Conservation (phyloP, 176 grass and related monocot genomes). For the Ensete glaucum region DNA sequence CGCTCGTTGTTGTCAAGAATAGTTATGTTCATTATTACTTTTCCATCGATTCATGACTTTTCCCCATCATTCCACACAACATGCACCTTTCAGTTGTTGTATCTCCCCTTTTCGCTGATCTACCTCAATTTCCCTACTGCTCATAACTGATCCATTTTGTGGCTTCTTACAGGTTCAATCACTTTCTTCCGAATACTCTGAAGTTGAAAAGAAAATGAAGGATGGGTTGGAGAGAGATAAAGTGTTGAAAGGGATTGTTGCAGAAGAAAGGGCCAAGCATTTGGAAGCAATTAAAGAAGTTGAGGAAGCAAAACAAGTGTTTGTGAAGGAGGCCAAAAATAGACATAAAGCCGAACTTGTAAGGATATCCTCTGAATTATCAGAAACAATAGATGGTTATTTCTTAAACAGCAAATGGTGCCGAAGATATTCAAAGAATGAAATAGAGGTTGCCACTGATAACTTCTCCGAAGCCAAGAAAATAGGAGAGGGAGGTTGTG, state of each 20-base stretch:
- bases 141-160: neutral
- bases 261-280: slow-evolving; percentile 38
- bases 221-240: slow-evolving; percentile 40
- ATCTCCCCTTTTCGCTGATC: neutral
- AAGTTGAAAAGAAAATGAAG: slow-evolving; percentile 43
- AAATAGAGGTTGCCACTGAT: slow-evolving; percentile 86
- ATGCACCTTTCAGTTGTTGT: neutral
- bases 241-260: slow-evolving; percentile 27
- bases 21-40: neutral
- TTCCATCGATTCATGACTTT: neutral
- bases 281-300: slow-evolving; percentile 38
- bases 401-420: slow-evolving; percentile 51
- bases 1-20: neutral
- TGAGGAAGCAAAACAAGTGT: slow-evolving; percentile 36
- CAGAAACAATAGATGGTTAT: slow-evolving; percentile 42
- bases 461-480: slow-evolving; percentile 83
- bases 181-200: slow-evolving; percentile 44
- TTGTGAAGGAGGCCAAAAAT: slow-evolving; percentile 24
- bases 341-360: slow-evolving; percentile 32
- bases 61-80: neutral
- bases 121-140: neutral
- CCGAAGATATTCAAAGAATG: slow-evolving; percentile 64
- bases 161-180: slow-evolving; percentile 42
- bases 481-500: slow-evolving; percentile 90
- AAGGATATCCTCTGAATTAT: slow-evolving; percentile 33